Percentiles rank a stretch among this genome's conserved stretches.
Evolutionary conservation across 139 green algal species (phyloP).

Genomic region (Haematococcus lacustris): DNA sequence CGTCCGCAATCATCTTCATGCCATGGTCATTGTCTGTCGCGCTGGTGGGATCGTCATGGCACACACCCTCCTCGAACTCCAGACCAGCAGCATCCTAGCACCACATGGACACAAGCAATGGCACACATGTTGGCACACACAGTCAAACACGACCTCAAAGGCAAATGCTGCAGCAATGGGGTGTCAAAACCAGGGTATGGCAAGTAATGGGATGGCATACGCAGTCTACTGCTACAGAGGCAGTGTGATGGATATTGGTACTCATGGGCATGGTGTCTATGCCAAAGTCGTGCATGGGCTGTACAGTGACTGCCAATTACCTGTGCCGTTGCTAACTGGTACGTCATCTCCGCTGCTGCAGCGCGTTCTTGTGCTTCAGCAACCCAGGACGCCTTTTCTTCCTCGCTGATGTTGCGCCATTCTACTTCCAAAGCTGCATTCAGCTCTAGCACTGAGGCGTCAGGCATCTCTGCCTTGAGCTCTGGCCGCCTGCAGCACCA

Average conservation of each 20-base stretch:
- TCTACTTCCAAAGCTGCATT: neutral
- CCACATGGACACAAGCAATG: no score
- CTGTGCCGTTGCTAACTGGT: neutral
- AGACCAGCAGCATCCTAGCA: no score
- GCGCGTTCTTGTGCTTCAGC: constrained; percentile 10
- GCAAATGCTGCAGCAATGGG: no score
- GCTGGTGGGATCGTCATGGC: no score
- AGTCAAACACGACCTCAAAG: no score
- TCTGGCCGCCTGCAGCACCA: neutral
- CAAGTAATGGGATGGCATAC: no score
- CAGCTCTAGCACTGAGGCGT: neutral
- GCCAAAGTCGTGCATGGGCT: neutral
- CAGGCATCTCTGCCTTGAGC: neutral
- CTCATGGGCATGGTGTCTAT: neutral
- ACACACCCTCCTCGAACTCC: no score
- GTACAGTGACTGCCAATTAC: neutral
- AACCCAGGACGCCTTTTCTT: constrained; percentile 10
- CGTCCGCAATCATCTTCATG: neutral
- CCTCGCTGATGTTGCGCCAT: neutral
- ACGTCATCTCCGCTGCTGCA: constrained; percentile 1
- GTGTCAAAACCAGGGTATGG: no score
- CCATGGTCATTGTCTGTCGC: neutral
- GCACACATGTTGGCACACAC: no score
- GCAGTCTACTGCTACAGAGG: neutral
- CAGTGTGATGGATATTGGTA: neutral